Conservation (phyloP, 2,329 filamentous ascomycete species). For the Aspergillus novoparasiticus region DNA sequence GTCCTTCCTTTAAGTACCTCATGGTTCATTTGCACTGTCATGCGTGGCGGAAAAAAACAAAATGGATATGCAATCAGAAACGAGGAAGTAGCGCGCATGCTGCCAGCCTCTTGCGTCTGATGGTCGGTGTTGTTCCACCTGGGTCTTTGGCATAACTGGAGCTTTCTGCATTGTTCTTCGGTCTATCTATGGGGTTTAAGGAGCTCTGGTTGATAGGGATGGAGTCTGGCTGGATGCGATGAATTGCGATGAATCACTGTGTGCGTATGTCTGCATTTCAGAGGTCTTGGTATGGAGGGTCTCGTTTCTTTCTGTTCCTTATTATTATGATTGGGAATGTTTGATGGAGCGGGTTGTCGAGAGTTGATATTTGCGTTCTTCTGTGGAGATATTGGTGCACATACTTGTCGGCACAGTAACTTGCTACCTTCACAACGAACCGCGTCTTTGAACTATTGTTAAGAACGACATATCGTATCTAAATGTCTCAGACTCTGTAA, state of each 20-base stretch:
- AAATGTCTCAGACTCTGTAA: background rate
- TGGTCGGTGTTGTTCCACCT: conserved; percentile 4
- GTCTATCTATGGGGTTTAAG: conserved; percentile 11
- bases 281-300: background rate
- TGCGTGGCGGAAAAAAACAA: conserved; percentile 9
- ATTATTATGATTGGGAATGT: conserved; percentile 1
- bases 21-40: conserved; percentile 8
- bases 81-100: background rate
- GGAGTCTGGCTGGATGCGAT: conserved; percentile 14
- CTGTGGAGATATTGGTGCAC: conserved; percentile 10
- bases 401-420: conserved; percentile 4
- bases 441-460: background rate
- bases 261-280: conserved; percentile 7
- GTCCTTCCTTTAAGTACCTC: conserved; percentile 7
- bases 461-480: background rate
- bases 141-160: conserved; percentile 8
- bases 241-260: conserved; percentile 12
- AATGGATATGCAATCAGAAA: conserved; percentile 1
- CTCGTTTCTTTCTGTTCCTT: background rate
- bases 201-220: conserved; percentile 13
- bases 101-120: conserved; percentile 3
- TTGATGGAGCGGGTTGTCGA: conserved; percentile 1
- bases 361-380: conserved; percentile 4
- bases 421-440: background rate
- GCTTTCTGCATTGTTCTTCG: conserved; percentile 10